Evolutionary conservation across 2,329 filamentous ascomycete genomes (phyloP), one percentile per base, ranked within the genome.

Genomic region (Fusarium protoensiforme): DNA sequence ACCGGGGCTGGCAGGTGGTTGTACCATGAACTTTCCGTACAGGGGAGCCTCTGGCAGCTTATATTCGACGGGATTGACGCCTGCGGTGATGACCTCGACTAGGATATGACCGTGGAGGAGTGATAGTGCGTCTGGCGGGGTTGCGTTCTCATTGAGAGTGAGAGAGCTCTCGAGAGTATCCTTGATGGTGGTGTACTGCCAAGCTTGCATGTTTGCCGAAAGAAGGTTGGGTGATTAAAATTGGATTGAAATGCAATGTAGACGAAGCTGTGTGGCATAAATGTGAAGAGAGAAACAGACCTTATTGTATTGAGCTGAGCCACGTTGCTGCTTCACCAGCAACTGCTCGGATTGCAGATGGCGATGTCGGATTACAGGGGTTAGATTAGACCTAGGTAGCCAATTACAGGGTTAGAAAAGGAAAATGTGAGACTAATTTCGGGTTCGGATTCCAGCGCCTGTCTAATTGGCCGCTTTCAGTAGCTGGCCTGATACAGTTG

Each of bases 181-280:
- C 9, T 63, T 59, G 24, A 67, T 58, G 33, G 51, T 11, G 1
- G 64, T 36, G 35, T 67, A 64, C 18, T 67, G 64, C 48, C 48
- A 53, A 14, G 48, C 48, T 53, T 53, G 48, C 48, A 53, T 33
- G 48, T 11, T 31, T 53, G n/a, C 48, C 5, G 7, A 8, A 20
- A 31, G 24, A 14, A 31, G 8, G 29, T n/a, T 31, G 6, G 27
- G 18, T 5, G 2, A 31, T 33, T 14, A 31, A 31, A 33, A n/a
- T n/a, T n/a, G n/a, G n/a, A n/a, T n/a, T n/a, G n/a, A n/a, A n/a
- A n/a, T n/a, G n/a, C n/a, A n/a, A n/a, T n/a, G n/a, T n/a, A n/a
- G n/a, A 53, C 5, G 48, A 53, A 53, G 48, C 39, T 22, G 39
- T 11, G 22, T 22, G n/a, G 5, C 39, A 20, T 6, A 14, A 20